phyloP scores from a whole-genome alignment of 2,329 filamentous ascomycete species.

The Acrocalymma vagum region DNA sequence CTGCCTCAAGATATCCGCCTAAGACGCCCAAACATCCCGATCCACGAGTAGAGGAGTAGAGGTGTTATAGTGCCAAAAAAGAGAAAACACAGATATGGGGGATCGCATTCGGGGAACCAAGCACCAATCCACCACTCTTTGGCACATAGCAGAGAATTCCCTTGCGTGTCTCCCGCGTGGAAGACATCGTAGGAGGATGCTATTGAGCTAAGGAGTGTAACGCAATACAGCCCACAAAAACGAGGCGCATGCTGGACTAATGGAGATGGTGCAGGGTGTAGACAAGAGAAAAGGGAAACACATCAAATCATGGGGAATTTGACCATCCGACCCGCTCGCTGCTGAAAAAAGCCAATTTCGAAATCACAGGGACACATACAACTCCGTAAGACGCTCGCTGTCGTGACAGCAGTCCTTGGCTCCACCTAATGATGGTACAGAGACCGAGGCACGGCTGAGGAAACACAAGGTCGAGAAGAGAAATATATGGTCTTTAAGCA shows the following conservation, averaged over 20 bases:
- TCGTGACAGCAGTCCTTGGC: conserved; percentile 41
- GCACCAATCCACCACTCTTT: conserved; percentile 29
- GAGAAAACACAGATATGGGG: conserved; percentile 44
- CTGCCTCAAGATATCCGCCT: conserved; percentile 29
- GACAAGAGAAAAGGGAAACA: conserved; percentile 44
- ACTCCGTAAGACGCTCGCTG: conserved; percentile 49
- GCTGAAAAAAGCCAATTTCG: conserved; percentile 51
- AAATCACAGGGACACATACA: conserved; percentile 49
- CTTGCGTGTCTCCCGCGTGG: conserved; percentile 21
- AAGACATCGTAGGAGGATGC: conserved; percentile 33
- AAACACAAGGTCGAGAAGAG: conserved; percentile 43
- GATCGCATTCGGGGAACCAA: conserved; percentile 42
- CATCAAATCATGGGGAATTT: conserved; percentile 51
- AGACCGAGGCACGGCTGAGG: conserved; percentile 40
- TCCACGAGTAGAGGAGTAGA: conserved; percentile 30
- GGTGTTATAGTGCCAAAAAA: conserved; percentile 38
- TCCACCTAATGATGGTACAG: conserved; percentile 43
- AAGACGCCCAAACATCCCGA: conserved; percentile 29
- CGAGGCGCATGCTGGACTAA: conserved; percentile 30
- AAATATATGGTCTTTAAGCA: conserved; percentile 42
- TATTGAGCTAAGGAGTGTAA: conserved; percentile 13
- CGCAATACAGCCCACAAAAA: conserved; percentile 25
- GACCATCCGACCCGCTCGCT: conserved; percentile 50
- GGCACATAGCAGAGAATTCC: conserved; percentile 26
- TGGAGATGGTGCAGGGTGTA: conserved; percentile 32